Conservation (phyloP, 441 rosid species). For the Gossypium schwendimanii region DNA sequence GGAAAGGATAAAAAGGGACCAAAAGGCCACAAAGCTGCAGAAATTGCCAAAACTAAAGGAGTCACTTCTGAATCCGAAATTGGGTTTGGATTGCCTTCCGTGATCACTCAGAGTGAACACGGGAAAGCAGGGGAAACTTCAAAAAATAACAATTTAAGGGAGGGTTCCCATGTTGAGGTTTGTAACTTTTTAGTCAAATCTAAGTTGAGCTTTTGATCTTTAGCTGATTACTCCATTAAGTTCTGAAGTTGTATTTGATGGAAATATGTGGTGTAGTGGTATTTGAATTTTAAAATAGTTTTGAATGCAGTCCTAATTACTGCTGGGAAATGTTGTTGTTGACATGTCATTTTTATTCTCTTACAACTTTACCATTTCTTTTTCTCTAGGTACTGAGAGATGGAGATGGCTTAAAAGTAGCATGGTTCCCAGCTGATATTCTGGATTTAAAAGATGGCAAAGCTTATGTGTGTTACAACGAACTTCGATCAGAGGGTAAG, state of each 20-base stretch:
- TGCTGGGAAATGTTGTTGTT: neutral
- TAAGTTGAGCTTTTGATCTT: neutral
- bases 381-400: constrained; percentile 67
- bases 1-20: constrained; percentile 42
- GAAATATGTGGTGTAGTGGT: neutral
- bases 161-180: constrained; percentile 90
- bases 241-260: neutral
- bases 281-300: neutral
- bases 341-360: constrained; percentile 2
- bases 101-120: constrained; percentile 25
- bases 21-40: constrained; percentile 36
- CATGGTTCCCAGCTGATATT: constrained; percentile 84
- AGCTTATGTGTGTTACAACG: constrained; percentile 66
- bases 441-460: constrained; percentile 65
- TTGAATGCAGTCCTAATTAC: neutral
- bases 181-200: constrained; percentile 16
- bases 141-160: constrained; percentile 45
- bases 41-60: constrained; percentile 31
- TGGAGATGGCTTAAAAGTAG: constrained; percentile 55
- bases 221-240: neutral
- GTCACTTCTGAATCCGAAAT: constrained; percentile 42
- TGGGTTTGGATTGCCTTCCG: constrained; percentile 31
- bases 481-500: constrained; percentile 62
- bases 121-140: constrained; percentile 32
- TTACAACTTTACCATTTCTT: constrained; percentile 4